Percentiles rank a stretch among this genome's conserved stretches.
Evolutionary conservation across 768 basidiomycete species (phyloP).

Genomic region (Lactarius tabidus): DNA sequence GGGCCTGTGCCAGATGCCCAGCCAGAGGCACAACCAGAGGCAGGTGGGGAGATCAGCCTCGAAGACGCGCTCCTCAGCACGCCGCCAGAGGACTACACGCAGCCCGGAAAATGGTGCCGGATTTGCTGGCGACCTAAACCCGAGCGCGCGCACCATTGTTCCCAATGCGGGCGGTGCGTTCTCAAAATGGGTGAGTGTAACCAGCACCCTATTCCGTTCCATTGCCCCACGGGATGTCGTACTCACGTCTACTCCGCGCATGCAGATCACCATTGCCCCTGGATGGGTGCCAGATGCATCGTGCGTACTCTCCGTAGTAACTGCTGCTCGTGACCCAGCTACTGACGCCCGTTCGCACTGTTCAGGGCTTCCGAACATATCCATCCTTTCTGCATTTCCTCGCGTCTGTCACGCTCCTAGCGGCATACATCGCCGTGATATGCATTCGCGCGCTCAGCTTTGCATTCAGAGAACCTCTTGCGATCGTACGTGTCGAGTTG

Average conservation of each 20-base stretch:
- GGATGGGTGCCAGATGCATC: conserved; percentile 74
- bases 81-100: conserved; percentile 41
- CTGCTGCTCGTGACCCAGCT: background rate
- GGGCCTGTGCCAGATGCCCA: conserved; percentile 45
- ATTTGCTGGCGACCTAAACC: conserved; percentile 80
- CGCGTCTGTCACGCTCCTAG: conserved; percentile 54
- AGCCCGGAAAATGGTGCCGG: conserved; percentile 67
- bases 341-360: background rate
- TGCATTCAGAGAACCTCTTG: conserved; percentile 59
- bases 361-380: conserved; percentile 77
- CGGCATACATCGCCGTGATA: conserved; percentile 55
- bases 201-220: background rate
- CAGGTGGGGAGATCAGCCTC: conserved; percentile 41
- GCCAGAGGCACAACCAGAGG: conserved; percentile 27
- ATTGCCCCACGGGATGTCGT: background rate
- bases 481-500: conserved; percentile 47
- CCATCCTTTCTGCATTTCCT: conserved; percentile 81
- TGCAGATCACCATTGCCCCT: conserved; percentile 83
- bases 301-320: conserved; percentile 40
- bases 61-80: conserved; percentile 57
- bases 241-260: background rate
- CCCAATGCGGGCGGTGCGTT: conserved; percentile 69
- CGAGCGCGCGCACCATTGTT: conserved; percentile 77
- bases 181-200: conserved; percentile 71
- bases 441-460: conserved; percentile 53